phyloP scores from a whole-genome alignment of 1,139 yeast species.

The Pichia sp. region DNA sequence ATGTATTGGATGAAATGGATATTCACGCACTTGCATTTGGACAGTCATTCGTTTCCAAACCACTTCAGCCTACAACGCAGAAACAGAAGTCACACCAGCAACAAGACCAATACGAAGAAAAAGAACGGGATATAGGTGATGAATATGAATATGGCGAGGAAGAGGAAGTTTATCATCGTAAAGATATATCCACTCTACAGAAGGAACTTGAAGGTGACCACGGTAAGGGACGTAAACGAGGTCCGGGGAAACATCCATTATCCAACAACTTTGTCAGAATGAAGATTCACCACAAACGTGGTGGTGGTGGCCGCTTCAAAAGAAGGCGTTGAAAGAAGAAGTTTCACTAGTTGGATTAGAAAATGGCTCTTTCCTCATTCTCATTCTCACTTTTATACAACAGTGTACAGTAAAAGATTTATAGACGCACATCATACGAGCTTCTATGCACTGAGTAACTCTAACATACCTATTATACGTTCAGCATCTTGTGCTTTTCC shows the following conservation, averaged over 20 bases:
- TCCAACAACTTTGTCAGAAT: constrained; percentile 28
- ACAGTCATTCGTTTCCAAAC: no score
- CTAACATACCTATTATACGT: constrained; percentile 89
- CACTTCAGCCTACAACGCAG: no score
- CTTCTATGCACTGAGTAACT: constrained; percentile 48
- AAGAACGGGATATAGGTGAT: constrained; percentile 11
- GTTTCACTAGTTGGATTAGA: no score
- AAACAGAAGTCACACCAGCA: no score
- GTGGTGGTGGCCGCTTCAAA: constrained; percentile 21
- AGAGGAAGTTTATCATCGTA: constrained; percentile 25
- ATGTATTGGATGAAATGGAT: constrained; percentile 31
- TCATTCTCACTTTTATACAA: neutral
- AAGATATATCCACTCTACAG: constrained; percentile 13
- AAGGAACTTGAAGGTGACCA: constrained; percentile 6
- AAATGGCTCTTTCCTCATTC: constrained; percentile 1
- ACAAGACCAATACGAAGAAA: constrained; percentile 3
- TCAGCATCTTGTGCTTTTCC: constrained; percentile 81
- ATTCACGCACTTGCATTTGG: constrained; percentile 39
- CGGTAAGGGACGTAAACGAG: no score
- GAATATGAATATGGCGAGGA: constrained; percentile 14
- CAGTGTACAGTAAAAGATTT: no score
- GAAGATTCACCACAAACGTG: constrained; percentile 22
- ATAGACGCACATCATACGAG: neutral
- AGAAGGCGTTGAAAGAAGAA: no score
- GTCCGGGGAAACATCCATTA: constrained; percentile 25